Conservation (phyloP, 208 protist species). For the Tetramitus jugosus region DNA sequence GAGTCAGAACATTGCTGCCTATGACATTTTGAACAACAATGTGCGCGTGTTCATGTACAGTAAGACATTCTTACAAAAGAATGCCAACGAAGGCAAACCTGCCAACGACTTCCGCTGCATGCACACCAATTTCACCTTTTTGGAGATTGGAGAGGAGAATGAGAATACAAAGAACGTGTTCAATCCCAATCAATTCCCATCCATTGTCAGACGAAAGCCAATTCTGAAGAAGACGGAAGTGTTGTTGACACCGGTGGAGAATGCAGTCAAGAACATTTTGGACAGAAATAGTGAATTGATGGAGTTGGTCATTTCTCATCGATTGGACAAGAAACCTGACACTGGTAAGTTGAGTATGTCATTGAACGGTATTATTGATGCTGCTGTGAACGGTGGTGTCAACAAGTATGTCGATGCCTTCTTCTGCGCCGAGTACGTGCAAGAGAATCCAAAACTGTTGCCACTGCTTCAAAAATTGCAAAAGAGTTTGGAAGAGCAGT, state of each 20-base stretch:
- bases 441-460: constrained; percentile 20
- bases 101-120: not conserved
- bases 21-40: not conserved
- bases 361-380: constrained; percentile 35
- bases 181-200: constrained; percentile 7
- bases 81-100: not conserved
- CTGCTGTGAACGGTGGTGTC: constrained; percentile 37
- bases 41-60: not conserved
- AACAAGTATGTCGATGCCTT: constrained; percentile 28
- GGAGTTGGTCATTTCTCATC: constrained; percentile 19
- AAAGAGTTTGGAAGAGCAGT: not conserved
- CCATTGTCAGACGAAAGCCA: not conserved
- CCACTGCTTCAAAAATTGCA: constrained; percentile 14
- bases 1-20: not conserved
- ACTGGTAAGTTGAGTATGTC: not conserved
- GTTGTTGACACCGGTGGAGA: constrained; percentile 22
- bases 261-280: constrained; percentile 22
- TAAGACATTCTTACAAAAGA: not conserved
- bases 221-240: not conserved
- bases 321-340: not conserved
- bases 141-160: not conserved
- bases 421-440: constrained; percentile 14
- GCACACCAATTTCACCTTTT: not conserved
- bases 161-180: not conserved
- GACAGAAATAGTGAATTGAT: constrained; percentile 29